Conservation (phyloP, 2,329 filamentous ascomycete genomes). For the Scortechinia acanthostroma region DNA sequence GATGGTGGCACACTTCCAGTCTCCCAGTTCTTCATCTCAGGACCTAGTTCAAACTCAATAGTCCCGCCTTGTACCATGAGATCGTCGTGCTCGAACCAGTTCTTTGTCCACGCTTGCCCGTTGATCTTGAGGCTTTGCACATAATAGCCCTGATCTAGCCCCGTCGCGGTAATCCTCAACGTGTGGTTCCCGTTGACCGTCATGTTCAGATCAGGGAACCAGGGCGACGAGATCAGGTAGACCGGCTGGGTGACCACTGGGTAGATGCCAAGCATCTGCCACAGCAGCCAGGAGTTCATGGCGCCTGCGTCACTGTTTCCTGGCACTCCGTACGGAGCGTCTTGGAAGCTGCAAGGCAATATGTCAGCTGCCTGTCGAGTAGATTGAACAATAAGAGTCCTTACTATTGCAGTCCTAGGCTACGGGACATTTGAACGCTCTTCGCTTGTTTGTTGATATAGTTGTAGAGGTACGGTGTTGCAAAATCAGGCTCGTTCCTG, state of each 20-base stretch:
- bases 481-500: conserved; percentile 48
- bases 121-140: conserved; percentile 45
- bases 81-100: conserved; percentile 46
- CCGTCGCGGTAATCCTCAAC: conserved; percentile 34
- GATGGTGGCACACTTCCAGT: conserved; percentile 39
- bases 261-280: conserved; percentile 46
- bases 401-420: conserved; percentile 32
- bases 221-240: conserved; percentile 40
- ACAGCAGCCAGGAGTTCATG: conserved; percentile 49
- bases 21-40: conserved; percentile 32
- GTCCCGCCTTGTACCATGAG: conserved; percentile 30
- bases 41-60: conserved; percentile 36
- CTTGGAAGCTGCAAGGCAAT: conserved; percentile 25
- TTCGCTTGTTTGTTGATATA: conserved; percentile 42
- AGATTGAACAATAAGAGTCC: too few relatives aligned
- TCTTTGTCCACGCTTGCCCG: conserved; percentile 38
- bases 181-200: conserved; percentile 33
- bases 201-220: conserved; percentile 38
- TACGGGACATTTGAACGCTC: conserved; percentile 36
- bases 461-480: conserved; percentile 47
- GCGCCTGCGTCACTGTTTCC: conserved; percentile 52
- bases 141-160: conserved; percentile 35
- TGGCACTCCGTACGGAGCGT: conserved; percentile 36
- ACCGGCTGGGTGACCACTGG: conserved; percentile 48
- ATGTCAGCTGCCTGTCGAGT: too few relatives aligned